Evolutionary conservation across 2,329 filamentous ascomycete species (phyloP), one percentile per base, ranked within the genome.

Genomic region (Fusarium illudens): DNA sequence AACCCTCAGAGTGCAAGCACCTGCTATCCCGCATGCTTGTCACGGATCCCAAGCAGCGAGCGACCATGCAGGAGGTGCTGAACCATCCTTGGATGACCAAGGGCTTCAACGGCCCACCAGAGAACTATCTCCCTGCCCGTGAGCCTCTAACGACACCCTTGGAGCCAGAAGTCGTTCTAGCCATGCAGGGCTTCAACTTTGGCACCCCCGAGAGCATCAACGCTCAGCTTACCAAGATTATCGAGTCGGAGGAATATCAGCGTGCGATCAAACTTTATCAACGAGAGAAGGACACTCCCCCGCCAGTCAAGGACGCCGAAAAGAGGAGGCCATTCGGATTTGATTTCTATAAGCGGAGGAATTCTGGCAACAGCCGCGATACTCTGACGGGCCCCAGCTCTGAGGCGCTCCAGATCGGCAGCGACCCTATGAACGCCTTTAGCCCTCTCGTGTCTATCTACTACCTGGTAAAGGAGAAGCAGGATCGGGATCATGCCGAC

Each of bases 121-220:
- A 98, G 65, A 99, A 97, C 74, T 93, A 92, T 68, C 84, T 99
- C 3, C 94, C 94, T 4, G 80, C 83, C 30, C 90, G 96, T 50
- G 95, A 97, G 72, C 93, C 96, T 3, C 79, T 98, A n/a, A 87
- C 91, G 34, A 82, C 96, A 13, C 94, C 95, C 6, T 82, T 99
- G 10, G 95, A 98, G 75, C 83, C 87, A 2, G 90, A 92, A 42
- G 90, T 98, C 5, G 88, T 99, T 59, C 88, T 93, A 50, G 94
- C 92, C 71, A 99, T 99, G 96, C 96, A 94, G 22, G 96, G 96
- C 3, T 99, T 99, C 78, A 97, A 98, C 78, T 99, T 98, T 81
- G 96, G 96, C 1, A 87, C 93, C 1, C 87, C 93, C 2, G 94
- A 97, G 55, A 87, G 88, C 59, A 97, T 99, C 75, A 90, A 88